phyloP scores from a whole-genome alignment of 441 rosid genomes.

The Populus tomentosa region DNA sequence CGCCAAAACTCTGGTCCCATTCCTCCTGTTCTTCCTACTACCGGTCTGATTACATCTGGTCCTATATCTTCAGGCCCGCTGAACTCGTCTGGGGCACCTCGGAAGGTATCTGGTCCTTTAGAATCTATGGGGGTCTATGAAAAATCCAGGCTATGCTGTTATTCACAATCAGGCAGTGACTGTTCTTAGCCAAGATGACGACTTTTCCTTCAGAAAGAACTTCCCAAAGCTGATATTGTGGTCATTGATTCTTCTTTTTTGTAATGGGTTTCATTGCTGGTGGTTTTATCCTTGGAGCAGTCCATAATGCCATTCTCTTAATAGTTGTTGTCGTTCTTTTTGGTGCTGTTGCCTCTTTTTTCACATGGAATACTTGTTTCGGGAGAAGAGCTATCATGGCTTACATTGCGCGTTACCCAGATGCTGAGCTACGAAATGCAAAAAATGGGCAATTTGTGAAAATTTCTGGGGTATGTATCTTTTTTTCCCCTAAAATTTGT shows the following conservation, averaged over 20 bases:
- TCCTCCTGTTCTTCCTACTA: slow-evolving; percentile 80
- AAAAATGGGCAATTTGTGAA: slow-evolving; percentile 97
- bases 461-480: slow-evolving; percentile 83
- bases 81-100: too few species aligned
- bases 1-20: slow-evolving; percentile 93
- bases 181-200: slow-evolving; percentile 60
- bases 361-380: slow-evolving; percentile 83
- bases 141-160: slow-evolving; percentile 49
- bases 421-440: slow-evolving; percentile 96
- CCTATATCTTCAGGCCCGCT: too few species aligned
- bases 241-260: slow-evolving; percentile 66
- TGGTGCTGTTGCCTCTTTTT: slow-evolving; percentile 60
- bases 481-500: background rate
- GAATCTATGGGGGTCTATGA: too few species aligned
- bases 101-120: too few species aligned
- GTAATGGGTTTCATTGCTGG: slow-evolving; percentile 91
- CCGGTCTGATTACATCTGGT: slow-evolving; percentile 33
- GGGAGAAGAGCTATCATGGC: slow-evolving; percentile 74
- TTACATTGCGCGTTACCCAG: slow-evolving; percentile 75
- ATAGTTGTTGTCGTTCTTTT: slow-evolving; percentile 68
- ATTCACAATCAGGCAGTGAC: slow-evolving; percentile 69
- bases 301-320: slow-evolving; percentile 80
- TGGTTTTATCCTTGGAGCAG: slow-evolving; percentile 83
- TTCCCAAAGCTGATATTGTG: slow-evolving; percentile 76
- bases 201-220: slow-evolving; percentile 62